Evolutionary conservation across 1,284 basidiomycete species (phyloP).

Genomic region (Waitea zeae): DNA sequence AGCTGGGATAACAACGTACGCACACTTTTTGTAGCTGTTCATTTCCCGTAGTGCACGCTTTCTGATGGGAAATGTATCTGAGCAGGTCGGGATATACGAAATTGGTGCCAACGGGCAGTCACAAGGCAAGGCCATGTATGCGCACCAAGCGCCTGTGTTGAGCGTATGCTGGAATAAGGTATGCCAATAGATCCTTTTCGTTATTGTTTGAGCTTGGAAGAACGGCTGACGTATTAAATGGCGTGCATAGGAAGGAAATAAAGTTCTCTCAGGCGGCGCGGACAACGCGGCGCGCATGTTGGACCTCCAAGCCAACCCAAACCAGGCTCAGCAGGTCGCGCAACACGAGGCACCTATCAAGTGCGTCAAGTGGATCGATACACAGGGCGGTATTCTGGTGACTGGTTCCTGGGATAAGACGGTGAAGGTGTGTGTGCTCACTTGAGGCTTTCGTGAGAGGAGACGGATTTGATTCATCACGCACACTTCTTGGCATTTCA

Average conservation of each 20-base stretch:
- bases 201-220: too few relatives aligned
- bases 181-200: too few relatives aligned
- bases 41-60: neutral
- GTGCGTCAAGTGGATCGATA: constrained; percentile 60
- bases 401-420: constrained; percentile 92
- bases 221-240: too few relatives aligned
- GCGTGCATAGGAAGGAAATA: constrained; percentile 70
- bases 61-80: neutral
- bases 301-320: constrained; percentile 64
- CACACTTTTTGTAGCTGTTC: neutral
- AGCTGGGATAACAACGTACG: constrained; percentile 56
- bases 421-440: constrained; percentile 56
- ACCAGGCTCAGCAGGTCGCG: constrained; percentile 58
- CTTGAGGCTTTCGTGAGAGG: too few relatives aligned
- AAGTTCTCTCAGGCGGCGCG: constrained; percentile 72
- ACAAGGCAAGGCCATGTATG: constrained; percentile 70
- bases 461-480: too few relatives aligned
- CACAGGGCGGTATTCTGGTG: constrained; percentile 50
- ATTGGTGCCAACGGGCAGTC: constrained; percentile 37
- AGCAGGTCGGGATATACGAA: constrained; percentile 45
- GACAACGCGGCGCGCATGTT: constrained; percentile 76
- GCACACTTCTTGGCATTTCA: constrained; percentile 13
- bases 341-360: constrained; percentile 76
- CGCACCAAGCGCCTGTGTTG: constrained; percentile 71
- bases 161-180: constrained; percentile 73